Evolutionary conservation across 352 stramenopile species (phyloP), one percentile per base, ranked within the genome.

Genomic region (Globisporangium solare): DNA sequence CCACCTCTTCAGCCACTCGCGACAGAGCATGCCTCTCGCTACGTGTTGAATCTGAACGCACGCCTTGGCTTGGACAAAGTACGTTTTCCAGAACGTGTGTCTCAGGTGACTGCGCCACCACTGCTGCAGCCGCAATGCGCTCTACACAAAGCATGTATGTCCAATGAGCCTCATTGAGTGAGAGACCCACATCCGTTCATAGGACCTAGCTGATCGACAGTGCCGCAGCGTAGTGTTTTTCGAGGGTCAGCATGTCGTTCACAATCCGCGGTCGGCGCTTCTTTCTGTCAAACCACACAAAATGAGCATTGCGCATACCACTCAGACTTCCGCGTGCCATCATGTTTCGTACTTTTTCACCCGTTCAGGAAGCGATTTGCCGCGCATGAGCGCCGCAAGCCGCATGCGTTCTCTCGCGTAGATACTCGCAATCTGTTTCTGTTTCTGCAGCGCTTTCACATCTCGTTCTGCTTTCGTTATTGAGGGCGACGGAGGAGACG

Each of bases 401-500:
- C 80, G 73, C 52, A 75, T 51, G 61, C 90, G 88, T 59, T 93
- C 79, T 31, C 73, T 56, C n/a, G 76, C 66, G 46, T 93, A 93
- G 7, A 81, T 63, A 24, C 51, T 74, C 27, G 52, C 47, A 45
- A 71, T 71, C 35, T 48, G 42, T 14, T 58, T 41, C 35, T 27
- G 15, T 18, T 63, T 45, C 11, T 58, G 40, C 18, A 27, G 39
- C 52, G 24, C 39, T n/a, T 57, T 43, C 5, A 14, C 8, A 17
- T 39, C 21, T 61, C 47, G 67, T 1, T 35, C 27, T 8, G 27
- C 27, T 35, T 35, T 35, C 27, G 27, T 6, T 73, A 51, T 18
- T 65, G 24, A 17, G 32, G 18, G 18, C 37, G 31, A 5, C 24
- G 13, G 15, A 14, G 22, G 17, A 12, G 15, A 35, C 1, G 47